phyloP scores from a whole-genome alignment of 2,329 filamentous ascomycete species.

The Paecilomyces variotii region DNA sequence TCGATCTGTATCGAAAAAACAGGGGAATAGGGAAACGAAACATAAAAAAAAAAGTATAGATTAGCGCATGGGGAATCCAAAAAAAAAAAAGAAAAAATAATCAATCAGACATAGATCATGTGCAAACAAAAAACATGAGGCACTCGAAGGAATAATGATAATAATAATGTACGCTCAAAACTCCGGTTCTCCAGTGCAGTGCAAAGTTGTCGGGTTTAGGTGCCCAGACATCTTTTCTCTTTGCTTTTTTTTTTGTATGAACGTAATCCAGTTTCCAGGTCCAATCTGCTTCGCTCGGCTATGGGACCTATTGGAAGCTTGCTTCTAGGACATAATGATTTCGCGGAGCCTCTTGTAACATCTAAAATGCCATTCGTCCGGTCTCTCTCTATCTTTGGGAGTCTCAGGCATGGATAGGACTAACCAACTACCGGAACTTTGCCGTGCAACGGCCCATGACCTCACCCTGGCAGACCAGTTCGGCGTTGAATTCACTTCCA shows the following conservation, averaged over 20 bases:
- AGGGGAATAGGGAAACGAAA: neutral
- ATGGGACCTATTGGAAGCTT: neutral
- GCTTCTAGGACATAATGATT: neutral
- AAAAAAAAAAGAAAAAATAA: neutral
- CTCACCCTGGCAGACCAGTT: slow-evolving; percentile 97
- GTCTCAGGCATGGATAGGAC: neutral
- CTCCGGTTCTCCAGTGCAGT: slow-evolving; percentile 15
- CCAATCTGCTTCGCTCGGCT: neutral
- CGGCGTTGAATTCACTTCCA: slow-evolving; percentile 94
- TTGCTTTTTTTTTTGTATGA: neutral
- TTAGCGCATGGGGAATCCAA: neutral
- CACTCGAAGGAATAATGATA: neutral
- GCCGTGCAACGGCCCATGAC: slow-evolving; percentile 97
- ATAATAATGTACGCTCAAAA: slow-evolving; percentile 10
- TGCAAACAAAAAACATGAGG: slow-evolving; percentile 2
- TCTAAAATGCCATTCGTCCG: neutral
- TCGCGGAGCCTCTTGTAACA: neutral
- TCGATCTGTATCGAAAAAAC: neutral
- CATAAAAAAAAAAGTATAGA: neutral
- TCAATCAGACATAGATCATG: neutral
- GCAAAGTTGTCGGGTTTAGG: neutral
- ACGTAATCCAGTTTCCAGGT: neutral
- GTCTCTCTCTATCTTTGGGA: neutral
- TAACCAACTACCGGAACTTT: slow-evolving; percentile 57
- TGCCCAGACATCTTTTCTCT: neutral